Conservation (phyloP, 345 rosid species). For the Odontarrhena argentea region DNA sequence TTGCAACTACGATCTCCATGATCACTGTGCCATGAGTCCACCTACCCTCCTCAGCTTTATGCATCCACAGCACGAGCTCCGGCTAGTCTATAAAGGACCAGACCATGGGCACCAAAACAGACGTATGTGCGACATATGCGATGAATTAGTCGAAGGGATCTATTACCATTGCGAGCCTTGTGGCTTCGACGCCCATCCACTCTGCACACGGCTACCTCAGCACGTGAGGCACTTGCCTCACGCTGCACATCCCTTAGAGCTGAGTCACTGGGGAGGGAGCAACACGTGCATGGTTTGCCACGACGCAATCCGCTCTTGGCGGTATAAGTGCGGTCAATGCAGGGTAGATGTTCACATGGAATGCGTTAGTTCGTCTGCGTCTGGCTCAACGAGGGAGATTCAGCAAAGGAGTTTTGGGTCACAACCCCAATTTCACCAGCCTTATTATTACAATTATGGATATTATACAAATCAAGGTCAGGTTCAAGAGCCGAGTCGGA, state of each 20-base stretch:
- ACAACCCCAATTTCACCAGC: slow-evolving; percentile 12
- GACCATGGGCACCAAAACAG: slow-evolving; percentile 16
- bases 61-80: slow-evolving; percentile 43
- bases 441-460: slow-evolving; percentile 31
- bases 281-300: slow-evolving; percentile 39
- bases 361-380: slow-evolving; percentile 30
- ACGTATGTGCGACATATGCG: slow-evolving; percentile 42
- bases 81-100: slow-evolving; percentile 21
- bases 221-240: slow-evolving; percentile 34
- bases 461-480: slow-evolving; percentile 26
- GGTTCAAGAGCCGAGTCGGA: neutral
- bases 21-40: slow-evolving; percentile 40
- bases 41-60: slow-evolving; percentile 33
- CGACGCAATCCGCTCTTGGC: slow-evolving; percentile 34
- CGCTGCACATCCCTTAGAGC: slow-evolving; percentile 33
- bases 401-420: slow-evolving; percentile 15
- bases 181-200: slow-evolving; percentile 45
- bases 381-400: neutral
- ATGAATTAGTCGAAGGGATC: slow-evolving; percentile 36
- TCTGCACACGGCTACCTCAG: slow-evolving; percentile 40
- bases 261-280: slow-evolving; percentile 33
- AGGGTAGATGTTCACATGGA: slow-evolving; percentile 43
- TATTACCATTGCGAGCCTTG: slow-evolving; percentile 42
- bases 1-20: slow-evolving; percentile 49
- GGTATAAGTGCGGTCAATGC: slow-evolving; percentile 45